phyloP scores from a whole-genome alignment of 2,329 filamentous ascomycete genomes.

The Coniochaeta hoffmannii region DNA sequence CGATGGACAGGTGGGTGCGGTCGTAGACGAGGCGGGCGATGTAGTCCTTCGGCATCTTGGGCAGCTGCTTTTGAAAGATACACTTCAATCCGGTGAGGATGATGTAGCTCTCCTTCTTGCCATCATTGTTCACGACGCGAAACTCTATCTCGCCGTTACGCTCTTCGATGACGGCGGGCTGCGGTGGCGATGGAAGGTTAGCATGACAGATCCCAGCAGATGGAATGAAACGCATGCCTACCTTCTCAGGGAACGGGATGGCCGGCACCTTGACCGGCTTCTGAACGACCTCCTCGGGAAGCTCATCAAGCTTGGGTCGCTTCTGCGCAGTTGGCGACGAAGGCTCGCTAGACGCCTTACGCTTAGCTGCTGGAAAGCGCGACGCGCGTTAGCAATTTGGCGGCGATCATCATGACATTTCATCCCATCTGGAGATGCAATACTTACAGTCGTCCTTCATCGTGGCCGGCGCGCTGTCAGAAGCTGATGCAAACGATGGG shows the following conservation, averaged over 20 bases:
- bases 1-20: slow-evolving; percentile 89
- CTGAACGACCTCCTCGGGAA: slow-evolving; percentile 37
- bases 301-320: slow-evolving; percentile 49
- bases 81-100: slow-evolving; percentile 94
- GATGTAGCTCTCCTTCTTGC: slow-evolving; percentile 77
- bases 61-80: slow-evolving; percentile 96
- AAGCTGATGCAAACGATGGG: slow-evolving; percentile 6
- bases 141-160: slow-evolving; percentile 93
- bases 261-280: slow-evolving; percentile 46
- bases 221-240: slow-evolving; percentile 22
- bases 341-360: slow-evolving; percentile 64
- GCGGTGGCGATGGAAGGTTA: slow-evolving; percentile 18
- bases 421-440: neutral
- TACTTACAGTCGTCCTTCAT: slow-evolving; percentile 20
- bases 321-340: slow-evolving; percentile 56
- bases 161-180: slow-evolving; percentile 89
- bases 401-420: neutral
- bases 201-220: neutral
- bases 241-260: slow-evolving; percentile 87
- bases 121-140: slow-evolving; percentile 95
- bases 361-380: slow-evolving; percentile 42
- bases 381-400: slow-evolving; percentile 1
- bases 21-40: slow-evolving; percentile 97
- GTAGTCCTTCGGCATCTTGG: slow-evolving; percentile 99
- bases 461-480: slow-evolving; percentile 7